Percentiles rank a stretch among this genome's conserved stretches.
Evolutionary conservation across 2,329 filamentous ascomycete genomes (phyloP).

Genomic region (Annulohypoxylon truncatum): DNA sequence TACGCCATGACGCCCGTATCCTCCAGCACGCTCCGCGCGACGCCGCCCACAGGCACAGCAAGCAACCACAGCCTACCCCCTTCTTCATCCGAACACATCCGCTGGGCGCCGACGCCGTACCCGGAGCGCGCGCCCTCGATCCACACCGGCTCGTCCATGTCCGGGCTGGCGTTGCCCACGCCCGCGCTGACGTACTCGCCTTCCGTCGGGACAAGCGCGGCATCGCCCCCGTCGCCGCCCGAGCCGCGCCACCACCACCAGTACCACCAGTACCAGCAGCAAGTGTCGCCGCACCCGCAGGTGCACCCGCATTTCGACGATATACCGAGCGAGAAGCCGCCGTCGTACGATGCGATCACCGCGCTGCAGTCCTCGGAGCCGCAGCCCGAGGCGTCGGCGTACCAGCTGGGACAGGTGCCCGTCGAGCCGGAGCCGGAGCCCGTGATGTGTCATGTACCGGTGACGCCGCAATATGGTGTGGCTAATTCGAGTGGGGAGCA

Average conservation of each 20-base stretch:
- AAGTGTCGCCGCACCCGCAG: background rate
- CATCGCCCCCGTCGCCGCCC: conserved; percentile 16
- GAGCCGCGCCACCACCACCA: too few relatives aligned
- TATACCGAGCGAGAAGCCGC: conserved; percentile 27
- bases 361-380: conserved; percentile 34
- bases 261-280: too few relatives aligned
- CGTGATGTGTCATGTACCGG: conserved; percentile 31
- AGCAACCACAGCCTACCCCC: background rate
- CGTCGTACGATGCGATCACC: conserved; percentile 22
- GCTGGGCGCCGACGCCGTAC: conserved; percentile 26
- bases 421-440: conserved; percentile 8
- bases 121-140: conserved; percentile 22
- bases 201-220: conserved; percentile 8
- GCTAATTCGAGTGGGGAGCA: conserved; percentile 33
- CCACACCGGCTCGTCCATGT: conserved; percentile 31
- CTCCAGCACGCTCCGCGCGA: conserved; percentile 2
- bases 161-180: conserved; percentile 33
- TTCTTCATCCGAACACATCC: conserved; percentile 22
- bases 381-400: conserved; percentile 31
- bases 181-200: conserved; percentile 36
- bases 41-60: background rate
- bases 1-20: conserved; percentile 22
- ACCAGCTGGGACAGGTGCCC: conserved; percentile 39
- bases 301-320: background rate
- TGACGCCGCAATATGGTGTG: conserved; percentile 3